A percentile compares a stretch with the other conserved stretches of the same genome.
Evolutionary conservation across 345 rosid species (phyloP).

Genomic region (Ceriops zippeliana): DNA sequence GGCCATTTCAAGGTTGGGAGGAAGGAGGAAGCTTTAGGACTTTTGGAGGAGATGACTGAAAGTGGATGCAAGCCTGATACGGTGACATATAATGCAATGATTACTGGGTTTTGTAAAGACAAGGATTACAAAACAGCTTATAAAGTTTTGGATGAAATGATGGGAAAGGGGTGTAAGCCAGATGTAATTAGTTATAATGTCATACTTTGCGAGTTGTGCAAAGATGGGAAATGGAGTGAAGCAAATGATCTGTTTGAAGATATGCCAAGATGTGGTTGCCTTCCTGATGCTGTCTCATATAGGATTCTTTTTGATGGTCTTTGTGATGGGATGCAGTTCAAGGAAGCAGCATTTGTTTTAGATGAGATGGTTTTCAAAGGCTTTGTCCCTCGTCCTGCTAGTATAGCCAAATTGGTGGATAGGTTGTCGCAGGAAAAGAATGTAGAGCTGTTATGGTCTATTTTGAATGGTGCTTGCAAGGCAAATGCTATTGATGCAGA

Average conservation of each 20-base stretch:
- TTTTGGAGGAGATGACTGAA: conserved; percentile 59
- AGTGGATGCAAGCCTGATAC: conserved; percentile 54
- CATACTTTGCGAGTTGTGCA: conserved; percentile 54
- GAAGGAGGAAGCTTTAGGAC: conserved; percentile 41
- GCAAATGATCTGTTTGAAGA: conserved; percentile 71
- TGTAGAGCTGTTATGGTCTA: conserved; percentile 34
- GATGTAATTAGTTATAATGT: conserved; percentile 63
- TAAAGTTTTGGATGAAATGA: conserved; percentile 55
- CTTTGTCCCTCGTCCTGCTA: conserved; percentile 44
- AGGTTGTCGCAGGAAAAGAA: conserved; percentile 40
- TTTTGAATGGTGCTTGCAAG: conserved; percentile 38
- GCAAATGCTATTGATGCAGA: conserved; percentile 36
- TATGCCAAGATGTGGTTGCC: conserved; percentile 70
- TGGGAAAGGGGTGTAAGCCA: conserved; percentile 47
- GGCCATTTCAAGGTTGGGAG: conserved; percentile 50
- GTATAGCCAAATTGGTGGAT: conserved; percentile 35
- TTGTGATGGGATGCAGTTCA: conserved; percentile 35
- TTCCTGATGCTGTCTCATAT: conserved; percentile 67
- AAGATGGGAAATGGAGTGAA: conserved; percentile 50
- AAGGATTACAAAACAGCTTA: conserved; percentile 54
- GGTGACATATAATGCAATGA: conserved; percentile 61
- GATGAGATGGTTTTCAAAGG: conserved; percentile 89
- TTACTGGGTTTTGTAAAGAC: conserved; percentile 46
- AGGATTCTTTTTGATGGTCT: conserved; percentile 75
- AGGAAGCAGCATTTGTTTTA: conserved; percentile 58